These are phyloP conservation scores for Diplodia intermedia DNA, from an alignment of 2,329 filamentous ascomycete species.

Conservation along the genomic window DNA sequence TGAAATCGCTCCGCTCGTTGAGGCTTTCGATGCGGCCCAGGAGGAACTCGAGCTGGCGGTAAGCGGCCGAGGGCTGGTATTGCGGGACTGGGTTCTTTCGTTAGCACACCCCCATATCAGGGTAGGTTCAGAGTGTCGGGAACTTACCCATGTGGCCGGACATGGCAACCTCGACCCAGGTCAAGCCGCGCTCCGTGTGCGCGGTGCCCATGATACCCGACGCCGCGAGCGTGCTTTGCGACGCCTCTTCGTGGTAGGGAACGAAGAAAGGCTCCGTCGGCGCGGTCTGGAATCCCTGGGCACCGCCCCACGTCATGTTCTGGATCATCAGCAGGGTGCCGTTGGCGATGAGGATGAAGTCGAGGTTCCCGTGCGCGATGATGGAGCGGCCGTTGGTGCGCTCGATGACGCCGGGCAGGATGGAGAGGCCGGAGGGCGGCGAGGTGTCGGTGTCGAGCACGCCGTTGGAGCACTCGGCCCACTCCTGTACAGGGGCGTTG, in stretches of 20 bases:
- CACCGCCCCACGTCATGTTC: conserved; percentile 81
- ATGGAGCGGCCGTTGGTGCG: conserved; percentile 70
- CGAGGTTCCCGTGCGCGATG: conserved; percentile 74
- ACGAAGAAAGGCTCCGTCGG: conserved; percentile 72
- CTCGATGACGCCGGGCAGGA: conserved; percentile 75
- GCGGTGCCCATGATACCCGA: conserved; percentile 72
- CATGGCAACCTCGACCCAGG: conserved; percentile 69
- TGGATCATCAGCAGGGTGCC: conserved; percentile 76
- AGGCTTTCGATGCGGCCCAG: conserved; percentile 71
- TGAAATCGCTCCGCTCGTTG: conserved; percentile 41
- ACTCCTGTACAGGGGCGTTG: conserved; percentile 65
- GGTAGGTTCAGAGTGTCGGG: background rate
- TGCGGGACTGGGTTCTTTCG: conserved; percentile 52
- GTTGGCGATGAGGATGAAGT: conserved; percentile 71
- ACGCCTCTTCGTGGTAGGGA: conserved; percentile 60
- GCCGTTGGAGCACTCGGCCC: conserved; percentile 63
- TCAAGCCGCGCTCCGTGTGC: conserved; percentile 77
- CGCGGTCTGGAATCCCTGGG: conserved; percentile 69
- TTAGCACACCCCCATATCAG: background rate
- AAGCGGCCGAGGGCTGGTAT: conserved; percentile 72
- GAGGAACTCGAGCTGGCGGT: conserved; percentile 76
- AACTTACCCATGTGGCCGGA: conserved; percentile 67
- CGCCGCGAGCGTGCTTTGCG: conserved; percentile 59
- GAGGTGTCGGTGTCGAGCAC: conserved; percentile 61
- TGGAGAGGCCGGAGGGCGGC: conserved; percentile 61